These are phyloP conservation scores for Cordyceps tenuipes DNA, from an alignment of 2,329 filamentous ascomycete species.

Conservation along the genomic window DNA sequence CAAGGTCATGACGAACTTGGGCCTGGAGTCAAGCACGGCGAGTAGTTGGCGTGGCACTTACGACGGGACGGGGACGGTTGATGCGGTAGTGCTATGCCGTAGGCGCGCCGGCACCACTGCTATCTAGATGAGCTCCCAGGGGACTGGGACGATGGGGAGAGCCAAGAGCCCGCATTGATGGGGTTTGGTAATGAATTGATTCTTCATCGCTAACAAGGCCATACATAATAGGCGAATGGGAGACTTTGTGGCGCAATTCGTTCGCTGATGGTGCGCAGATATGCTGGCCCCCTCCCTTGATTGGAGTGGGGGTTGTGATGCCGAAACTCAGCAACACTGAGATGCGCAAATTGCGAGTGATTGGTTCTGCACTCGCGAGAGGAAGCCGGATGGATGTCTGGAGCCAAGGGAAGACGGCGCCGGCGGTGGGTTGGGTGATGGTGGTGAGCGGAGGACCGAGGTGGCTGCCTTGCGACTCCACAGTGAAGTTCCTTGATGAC, in stretches of 20 bases:
- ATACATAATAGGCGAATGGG: background rate
- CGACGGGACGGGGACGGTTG: background rate
- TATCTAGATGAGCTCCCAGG: background rate
- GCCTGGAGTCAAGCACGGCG: background rate
- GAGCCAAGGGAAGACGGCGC: background rate
- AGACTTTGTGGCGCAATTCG: background rate
- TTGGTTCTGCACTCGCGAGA: background rate
- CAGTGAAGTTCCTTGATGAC: background rate
- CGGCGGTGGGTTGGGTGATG: background rate
- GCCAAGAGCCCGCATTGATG: background rate
- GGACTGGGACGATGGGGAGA: background rate
- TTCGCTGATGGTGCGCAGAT: background rate
- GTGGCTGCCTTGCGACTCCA: conserved; percentile 9
- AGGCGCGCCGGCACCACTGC: background rate
- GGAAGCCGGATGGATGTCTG: background rate
- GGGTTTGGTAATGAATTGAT: background rate
- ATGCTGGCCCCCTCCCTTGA: conserved; percentile 1
- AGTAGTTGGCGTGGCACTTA: background rate
- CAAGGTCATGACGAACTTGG: background rate
- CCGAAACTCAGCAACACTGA: background rate
- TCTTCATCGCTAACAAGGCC: background rate
- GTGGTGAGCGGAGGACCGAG: background rate
- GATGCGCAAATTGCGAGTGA: background rate
- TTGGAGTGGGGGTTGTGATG: background rate
- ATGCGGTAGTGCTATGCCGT: background rate